Evolutionary conservation across 1,139 yeast species (phyloP).

Genomic region (Yamadazyma friedrichii): DNA sequence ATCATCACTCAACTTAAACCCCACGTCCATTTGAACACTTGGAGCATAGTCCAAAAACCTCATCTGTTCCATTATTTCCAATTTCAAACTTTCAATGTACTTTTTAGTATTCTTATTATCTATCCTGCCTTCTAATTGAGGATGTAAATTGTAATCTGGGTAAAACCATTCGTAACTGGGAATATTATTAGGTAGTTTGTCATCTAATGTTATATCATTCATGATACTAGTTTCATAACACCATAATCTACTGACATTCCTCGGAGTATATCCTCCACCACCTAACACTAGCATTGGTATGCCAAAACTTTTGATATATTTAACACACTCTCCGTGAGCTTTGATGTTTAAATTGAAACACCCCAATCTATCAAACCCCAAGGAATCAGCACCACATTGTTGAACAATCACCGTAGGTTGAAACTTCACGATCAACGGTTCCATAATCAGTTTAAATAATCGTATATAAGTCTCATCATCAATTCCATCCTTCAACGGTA

Average conservation of each 20-base stretch:
- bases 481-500: slow-evolving; percentile 89
- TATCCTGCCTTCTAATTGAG: slow-evolving; percentile 81
- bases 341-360: slow-evolving; percentile 88
- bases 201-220: slow-evolving; percentile 73
- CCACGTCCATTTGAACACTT: slow-evolving; percentile 85
- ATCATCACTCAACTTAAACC: slow-evolving; percentile 62
- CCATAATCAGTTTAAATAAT: slow-evolving; percentile 78
- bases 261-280: slow-evolving; percentile 97
- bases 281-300: slow-evolving; percentile 91
- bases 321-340: slow-evolving; percentile 96
- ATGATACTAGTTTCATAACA: slow-evolving; percentile 89
- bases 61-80: slow-evolving; percentile 77
- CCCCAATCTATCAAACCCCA: slow-evolving; percentile 88
- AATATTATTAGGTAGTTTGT: slow-evolving; percentile 70
- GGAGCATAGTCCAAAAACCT: slow-evolving; percentile 89
- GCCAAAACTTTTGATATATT: slow-evolving; percentile 81
- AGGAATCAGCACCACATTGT: slow-evolving; percentile 92
- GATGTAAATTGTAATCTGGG: slow-evolving; percentile 89
- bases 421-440: slow-evolving; percentile 69
- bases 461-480: slow-evolving; percentile 83
- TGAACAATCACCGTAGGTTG: slow-evolving; percentile 91
- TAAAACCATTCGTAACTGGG: slow-evolving; percentile 90
- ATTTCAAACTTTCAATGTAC: slow-evolving; percentile 76
- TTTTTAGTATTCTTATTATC: slow-evolving; percentile 87
- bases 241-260: slow-evolving; percentile 94